A percentile compares a stretch with the other conserved stretches of the same genome.
Conservation (phyloP, 208 protist genomes). For the Phytomonas serpens region DNA sequence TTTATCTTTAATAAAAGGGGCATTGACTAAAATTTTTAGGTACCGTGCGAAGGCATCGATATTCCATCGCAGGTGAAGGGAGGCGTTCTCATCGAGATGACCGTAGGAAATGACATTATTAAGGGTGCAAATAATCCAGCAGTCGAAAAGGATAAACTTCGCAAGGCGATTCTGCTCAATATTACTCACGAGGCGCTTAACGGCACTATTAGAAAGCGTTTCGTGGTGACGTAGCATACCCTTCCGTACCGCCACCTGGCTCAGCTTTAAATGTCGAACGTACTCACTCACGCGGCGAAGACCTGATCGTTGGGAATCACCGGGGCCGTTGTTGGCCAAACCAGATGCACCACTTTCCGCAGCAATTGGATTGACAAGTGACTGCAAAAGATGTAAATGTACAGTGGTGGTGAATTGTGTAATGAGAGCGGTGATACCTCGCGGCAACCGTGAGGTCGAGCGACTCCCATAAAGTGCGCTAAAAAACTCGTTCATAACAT, state of each 20-base stretch:
- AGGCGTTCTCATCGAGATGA: conserved; percentile 47
- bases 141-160: conserved; percentile 86
- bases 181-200: conserved; percentile 48
- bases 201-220: conserved; percentile 14
- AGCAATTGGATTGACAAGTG: conserved; percentile 5
- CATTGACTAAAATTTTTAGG: conserved; percentile 78
- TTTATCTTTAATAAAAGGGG: conserved; percentile 43
- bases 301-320: neutral
- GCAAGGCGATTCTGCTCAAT: conserved; percentile 70
- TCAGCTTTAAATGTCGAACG: conserved; percentile 37
- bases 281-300: conserved; percentile 12
- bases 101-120: conserved; percentile 68
- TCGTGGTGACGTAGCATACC: conserved; percentile 17
- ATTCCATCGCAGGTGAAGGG: conserved; percentile 83
- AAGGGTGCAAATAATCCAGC: conserved; percentile 76
- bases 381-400: conserved; percentile 67
- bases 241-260: conserved; percentile 19
- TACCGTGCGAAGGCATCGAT: conserved; percentile 84
- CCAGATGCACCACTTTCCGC: conserved; percentile 1
- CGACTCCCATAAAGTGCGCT: conserved; percentile 60
- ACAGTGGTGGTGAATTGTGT: conserved; percentile 70
- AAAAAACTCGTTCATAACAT: conserved; percentile 76
- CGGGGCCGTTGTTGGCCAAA: conserved; percentile 3
- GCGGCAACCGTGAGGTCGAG: conserved; percentile 56
- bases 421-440: conserved; percentile 66